Evolutionary conservation across 495 filamentous ascomycete species (phyloP).

Genomic region (Amphirosellinia nigrospora): DNA sequence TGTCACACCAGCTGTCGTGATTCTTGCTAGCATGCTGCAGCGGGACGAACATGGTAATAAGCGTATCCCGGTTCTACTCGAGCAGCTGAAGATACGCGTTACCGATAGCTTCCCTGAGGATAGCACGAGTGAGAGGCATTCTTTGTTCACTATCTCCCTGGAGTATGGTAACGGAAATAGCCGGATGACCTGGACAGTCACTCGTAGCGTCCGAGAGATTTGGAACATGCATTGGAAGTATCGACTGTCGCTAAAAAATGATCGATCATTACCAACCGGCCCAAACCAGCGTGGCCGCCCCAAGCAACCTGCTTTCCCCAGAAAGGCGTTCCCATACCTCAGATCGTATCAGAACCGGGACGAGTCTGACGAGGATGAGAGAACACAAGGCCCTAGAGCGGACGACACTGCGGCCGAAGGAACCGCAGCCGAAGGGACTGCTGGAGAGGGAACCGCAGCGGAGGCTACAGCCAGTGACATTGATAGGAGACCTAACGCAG

Average conservation of each 20-base stretch:
- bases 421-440: constrained; percentile 52
- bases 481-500: constrained; percentile 43
- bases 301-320: constrained; percentile 87
- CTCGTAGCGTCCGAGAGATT: constrained; percentile 85
- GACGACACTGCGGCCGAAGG: constrained; percentile 57
- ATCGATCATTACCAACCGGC: constrained; percentile 67
- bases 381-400: constrained; percentile 49
- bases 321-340: constrained; percentile 89
- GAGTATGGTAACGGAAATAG: constrained; percentile 97
- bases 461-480: constrained; percentile 51
- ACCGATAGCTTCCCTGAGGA: constrained; percentile 72
- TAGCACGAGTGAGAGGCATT: constrained; percentile 75
- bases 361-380: constrained; percentile 84
- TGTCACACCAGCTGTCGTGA: constrained; percentile 86
- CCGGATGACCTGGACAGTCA: constrained; percentile 96
- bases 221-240: constrained; percentile 92
- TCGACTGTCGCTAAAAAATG: constrained; percentile 78
- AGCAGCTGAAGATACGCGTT: constrained; percentile 90
- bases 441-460: constrained; percentile 45
- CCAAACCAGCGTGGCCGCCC: constrained; percentile 56
- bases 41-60: constrained; percentile 95
- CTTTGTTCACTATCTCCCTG: constrained; percentile 87
- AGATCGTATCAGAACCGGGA: constrained; percentile 81
- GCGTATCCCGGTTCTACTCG: constrained; percentile 89
- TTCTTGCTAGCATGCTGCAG: constrained; percentile 96